phyloP scores from a whole-genome alignment of 805 yeast genomes.

The Candida koratica region DNA sequence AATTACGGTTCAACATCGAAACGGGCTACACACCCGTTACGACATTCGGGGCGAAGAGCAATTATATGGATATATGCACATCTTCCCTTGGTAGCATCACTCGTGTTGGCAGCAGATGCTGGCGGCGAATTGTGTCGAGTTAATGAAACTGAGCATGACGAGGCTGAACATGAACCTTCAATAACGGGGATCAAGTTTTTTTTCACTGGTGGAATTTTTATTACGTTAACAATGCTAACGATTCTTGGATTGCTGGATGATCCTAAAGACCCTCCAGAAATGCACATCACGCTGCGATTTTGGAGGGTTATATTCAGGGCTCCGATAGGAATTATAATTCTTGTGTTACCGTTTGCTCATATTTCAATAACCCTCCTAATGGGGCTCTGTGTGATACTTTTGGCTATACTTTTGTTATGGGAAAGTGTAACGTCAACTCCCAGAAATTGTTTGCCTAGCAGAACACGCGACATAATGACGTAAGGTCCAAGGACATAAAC shows the following conservation, averaged over 20 bases:
- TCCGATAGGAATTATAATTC: constrained; percentile 37
- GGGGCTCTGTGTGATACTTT: constrained; percentile 40
- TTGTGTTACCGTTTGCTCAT: constrained; percentile 44
- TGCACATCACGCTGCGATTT: constrained; percentile 29
- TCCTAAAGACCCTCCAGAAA: constrained; percentile 36
- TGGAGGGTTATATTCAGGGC: constrained; percentile 39
- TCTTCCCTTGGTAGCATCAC: constrained; percentile 47
- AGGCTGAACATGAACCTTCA: constrained; percentile 25
- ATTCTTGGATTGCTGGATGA: constrained; percentile 43
- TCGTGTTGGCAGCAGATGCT: constrained; percentile 57
- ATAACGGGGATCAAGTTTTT: constrained; percentile 43
- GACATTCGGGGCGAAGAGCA: constrained; percentile 47
- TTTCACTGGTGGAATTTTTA: constrained; percentile 51
- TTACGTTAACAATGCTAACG: constrained; percentile 38
- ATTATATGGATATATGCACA: constrained; percentile 45
- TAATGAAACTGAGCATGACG: not conserved
- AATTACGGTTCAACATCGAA: constrained; percentile 48
- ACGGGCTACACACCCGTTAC: constrained; percentile 50
- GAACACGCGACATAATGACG: too few relatives aligned
- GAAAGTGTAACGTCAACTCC: constrained; percentile 35
- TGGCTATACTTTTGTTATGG: constrained; percentile 30
- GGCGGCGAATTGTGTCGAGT: constrained; percentile 45
- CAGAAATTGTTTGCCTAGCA: constrained; percentile 7
- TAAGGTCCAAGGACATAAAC: too few relatives aligned
- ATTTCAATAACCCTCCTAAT: constrained; percentile 35